These are phyloP conservation scores for Podila minutissima DNA, from an alignment of 192 early-diverging fungal genomes.

Conservation along the genomic window DNA sequence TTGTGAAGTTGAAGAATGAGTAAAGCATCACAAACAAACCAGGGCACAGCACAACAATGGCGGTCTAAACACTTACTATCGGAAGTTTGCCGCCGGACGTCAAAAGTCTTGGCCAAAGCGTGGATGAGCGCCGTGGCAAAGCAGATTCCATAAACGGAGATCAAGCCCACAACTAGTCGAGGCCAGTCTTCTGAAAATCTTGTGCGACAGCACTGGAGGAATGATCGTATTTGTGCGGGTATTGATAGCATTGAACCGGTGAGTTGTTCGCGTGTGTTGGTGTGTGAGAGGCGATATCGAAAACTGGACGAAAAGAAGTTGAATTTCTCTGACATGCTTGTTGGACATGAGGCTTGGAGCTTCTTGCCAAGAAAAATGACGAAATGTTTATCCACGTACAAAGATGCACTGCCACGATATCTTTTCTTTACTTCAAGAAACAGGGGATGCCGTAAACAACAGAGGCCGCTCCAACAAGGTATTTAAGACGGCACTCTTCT, in stretches of 20 bases:
- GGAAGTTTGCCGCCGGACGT: not conserved
- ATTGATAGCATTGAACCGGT: too few relatives aligned
- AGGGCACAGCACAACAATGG: too few relatives aligned
- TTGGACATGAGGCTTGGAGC: too few relatives aligned
- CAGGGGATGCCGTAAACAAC: slow-evolving; percentile 94
- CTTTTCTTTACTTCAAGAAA: not conserved
- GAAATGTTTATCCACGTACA: too few relatives aligned
- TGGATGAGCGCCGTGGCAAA: slow-evolving; percentile 17
- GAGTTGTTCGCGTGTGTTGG: too few relatives aligned
- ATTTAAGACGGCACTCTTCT: slow-evolving; percentile 79
- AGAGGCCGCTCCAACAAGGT: slow-evolving; percentile 90
- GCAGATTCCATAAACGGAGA: slow-evolving; percentile 40
- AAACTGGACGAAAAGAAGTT: not conserved
- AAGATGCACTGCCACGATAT: too few relatives aligned
- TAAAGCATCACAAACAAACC: too few relatives aligned
- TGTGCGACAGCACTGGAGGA: not conserved
- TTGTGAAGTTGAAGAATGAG: not conserved
- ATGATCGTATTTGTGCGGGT: too few relatives aligned
- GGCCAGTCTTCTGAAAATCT: slow-evolving; percentile 28
- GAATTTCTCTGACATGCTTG: too few relatives aligned
- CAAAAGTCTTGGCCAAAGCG: slow-evolving; percentile 13
- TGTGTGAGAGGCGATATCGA: not conserved
- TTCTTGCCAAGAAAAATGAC: too few relatives aligned
- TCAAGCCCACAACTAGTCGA: slow-evolving; percentile 22
- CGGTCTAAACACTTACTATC: not conserved